Base-by-base conservation (phyloP, 306 rosid species). In the Canavalia ensiformis region DNA sequence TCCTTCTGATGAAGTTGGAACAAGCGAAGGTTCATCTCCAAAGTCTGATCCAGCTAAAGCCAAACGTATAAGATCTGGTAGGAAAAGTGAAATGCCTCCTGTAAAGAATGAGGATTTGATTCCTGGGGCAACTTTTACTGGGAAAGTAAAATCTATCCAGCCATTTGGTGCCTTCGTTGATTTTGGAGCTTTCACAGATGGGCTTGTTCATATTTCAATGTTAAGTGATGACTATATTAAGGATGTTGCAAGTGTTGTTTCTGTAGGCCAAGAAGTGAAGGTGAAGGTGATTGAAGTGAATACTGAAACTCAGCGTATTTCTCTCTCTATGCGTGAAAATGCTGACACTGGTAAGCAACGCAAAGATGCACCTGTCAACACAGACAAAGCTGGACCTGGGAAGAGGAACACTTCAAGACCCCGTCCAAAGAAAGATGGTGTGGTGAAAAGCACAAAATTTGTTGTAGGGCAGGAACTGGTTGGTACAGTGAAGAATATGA, bases 131-230 rank as follows among this genome's bases (percentile, higher is more conserved):
- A 84, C 88, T 70, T 96, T 96, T 90, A 85, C 91, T 0, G 99
- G 99, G 75, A 96, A 96, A 94, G 92, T 96, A n/a, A 88, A 83
- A 88, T 96, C 99, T 69, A 78, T 93, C 81, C 98, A 90, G 79
- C 97, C 98, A 72, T 96, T 96, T 83, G 99, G 99, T 74, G 99
- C 98, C 52, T 96, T 96, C 68, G 76, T 96, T 83, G 99, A 96
- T 86, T 83, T 96, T 57, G 99, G 99, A 75, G 99, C 99, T 71
- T 94, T 96, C 83, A 90, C 98, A 2, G 98, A 96, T 54, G 99
- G 99, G 68, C 95, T 96, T 44, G 95, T 96, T 72, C 99, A 96
- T 83, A 95, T 96, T 68, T 96, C 99, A 8, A 88, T 84, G 92
- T 77, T 96, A 88, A 93, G 97, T 80, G 99, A 96, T 87, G 66